Conservation (phyloP, 371 early-diverging fungal species). For the Mortierella sp. region DNA sequence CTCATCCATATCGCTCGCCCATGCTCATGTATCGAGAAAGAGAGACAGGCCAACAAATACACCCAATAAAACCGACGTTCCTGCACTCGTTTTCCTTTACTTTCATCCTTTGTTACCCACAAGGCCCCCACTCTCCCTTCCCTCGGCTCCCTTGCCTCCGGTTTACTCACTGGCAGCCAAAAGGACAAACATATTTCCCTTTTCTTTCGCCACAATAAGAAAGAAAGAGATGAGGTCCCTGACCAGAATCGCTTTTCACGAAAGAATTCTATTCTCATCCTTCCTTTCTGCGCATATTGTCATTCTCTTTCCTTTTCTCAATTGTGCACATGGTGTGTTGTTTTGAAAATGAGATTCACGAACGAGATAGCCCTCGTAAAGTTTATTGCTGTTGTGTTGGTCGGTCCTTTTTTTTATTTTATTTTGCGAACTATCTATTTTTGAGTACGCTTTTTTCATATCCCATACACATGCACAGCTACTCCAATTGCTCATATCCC, state of each 20-base stretch:
- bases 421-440: constrained; percentile 7
- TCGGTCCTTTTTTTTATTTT: neutral
- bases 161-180: neutral
- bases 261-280: neutral
- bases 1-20: neutral
- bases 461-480: constrained; percentile 10
- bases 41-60: neutral
- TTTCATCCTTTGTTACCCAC: neutral
- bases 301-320: neutral
- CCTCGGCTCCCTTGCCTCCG: neutral
- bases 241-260: neutral
- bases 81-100: neutral
- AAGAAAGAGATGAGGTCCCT: neutral
- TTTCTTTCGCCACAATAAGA: neutral
- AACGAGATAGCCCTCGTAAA: neutral
- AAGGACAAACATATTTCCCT: constrained; percentile 9
- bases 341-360: neutral
- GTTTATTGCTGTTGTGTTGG: constrained; percentile 1
- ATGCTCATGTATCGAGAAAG: neutral
- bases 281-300: neutral
- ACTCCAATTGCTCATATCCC: neutral
- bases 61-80: constrained; percentile 1
- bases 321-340: neutral
- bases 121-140: neutral
- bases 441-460: neutral